Conservation (phyloP, 495 filamentous ascomycete genomes). For the Daldinia loculata region DNA sequence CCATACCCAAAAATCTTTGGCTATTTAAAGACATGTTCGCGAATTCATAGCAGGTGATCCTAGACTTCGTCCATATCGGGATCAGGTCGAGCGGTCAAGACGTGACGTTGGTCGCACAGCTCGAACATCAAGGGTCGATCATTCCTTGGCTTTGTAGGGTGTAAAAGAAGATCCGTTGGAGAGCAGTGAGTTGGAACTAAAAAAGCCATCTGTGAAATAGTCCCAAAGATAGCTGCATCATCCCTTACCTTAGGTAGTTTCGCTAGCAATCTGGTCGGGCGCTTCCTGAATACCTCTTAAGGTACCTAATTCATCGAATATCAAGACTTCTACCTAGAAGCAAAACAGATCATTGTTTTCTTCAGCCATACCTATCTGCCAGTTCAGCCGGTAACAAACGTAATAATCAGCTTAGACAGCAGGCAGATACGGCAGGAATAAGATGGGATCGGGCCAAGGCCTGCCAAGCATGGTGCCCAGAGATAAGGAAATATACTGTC, state of each 20-base stretch:
- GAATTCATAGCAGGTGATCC: not conserved
- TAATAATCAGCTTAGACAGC: not conserved
- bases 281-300: not conserved
- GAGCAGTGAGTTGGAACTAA: not conserved
- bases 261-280: too few species aligned
- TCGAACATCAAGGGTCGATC: conserved; percentile 12
- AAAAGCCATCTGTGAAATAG: not conserved
- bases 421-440: not conserved
- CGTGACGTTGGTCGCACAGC: conserved; percentile 4
- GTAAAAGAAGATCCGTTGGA: conserved; percentile 36
- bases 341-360: not conserved
- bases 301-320: not conserved
- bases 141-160: conserved; percentile 31
- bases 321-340: not conserved
- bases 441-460: conserved; percentile 33
- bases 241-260: not conserved
- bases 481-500: conserved; percentile 33
- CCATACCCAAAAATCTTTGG: not conserved
- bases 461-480: conserved; percentile 37
- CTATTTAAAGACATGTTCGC: not conserved
- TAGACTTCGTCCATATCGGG: not conserved
- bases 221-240: not conserved
- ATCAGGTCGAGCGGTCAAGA: not conserved
- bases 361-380: not conserved
- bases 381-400: not conserved